These are phyloP conservation scores for Corchorus olitorius DNA, from an alignment of 345 rosid species.

Conservation along the genomic window DNA sequence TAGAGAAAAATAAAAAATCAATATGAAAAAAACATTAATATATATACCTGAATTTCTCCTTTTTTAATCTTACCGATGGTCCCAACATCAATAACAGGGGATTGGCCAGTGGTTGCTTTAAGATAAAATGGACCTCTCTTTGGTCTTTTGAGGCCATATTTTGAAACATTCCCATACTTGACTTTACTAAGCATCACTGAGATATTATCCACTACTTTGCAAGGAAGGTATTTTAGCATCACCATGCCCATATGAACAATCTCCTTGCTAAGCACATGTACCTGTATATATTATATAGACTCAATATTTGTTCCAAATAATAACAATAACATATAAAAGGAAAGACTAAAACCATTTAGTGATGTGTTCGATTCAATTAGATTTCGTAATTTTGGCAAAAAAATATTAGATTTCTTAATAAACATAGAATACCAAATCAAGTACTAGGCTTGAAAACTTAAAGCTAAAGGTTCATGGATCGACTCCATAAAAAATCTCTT, in stretches of 20 bases:
- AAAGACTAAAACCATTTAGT: too few species aligned
- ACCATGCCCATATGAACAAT: conserved; percentile 38
- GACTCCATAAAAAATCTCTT: too few species aligned
- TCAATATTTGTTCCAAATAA: neutral
- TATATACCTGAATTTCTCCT: conserved; percentile 19
- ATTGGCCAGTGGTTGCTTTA: neutral
- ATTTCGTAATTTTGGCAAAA: too few species aligned
- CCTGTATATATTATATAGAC: conserved; percentile 15
- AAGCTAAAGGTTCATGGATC: too few species aligned
- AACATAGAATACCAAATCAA: too few species aligned
- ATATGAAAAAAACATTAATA: neutral
- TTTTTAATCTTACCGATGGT: conserved; percentile 17
- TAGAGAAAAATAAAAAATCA: neutral
- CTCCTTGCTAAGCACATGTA: conserved; percentile 39
- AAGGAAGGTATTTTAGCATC: conserved; percentile 26
- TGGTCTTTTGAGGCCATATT: conserved; percentile 24
- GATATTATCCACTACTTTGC: conserved; percentile 35
- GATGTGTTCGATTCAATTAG: too few species aligned
- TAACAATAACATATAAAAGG: too few species aligned
- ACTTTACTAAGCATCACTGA: conserved; percentile 22
- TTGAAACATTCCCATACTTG: conserved; percentile 24
- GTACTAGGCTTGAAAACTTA: too few species aligned
- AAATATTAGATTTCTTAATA: too few species aligned
- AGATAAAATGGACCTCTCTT: conserved; percentile 12
- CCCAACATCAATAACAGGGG: conserved; percentile 29